These are phyloP conservation scores for Stentor coeruleus DNA, from an alignment of 73 alveolate species.

Conservation along the genomic window DNA sequence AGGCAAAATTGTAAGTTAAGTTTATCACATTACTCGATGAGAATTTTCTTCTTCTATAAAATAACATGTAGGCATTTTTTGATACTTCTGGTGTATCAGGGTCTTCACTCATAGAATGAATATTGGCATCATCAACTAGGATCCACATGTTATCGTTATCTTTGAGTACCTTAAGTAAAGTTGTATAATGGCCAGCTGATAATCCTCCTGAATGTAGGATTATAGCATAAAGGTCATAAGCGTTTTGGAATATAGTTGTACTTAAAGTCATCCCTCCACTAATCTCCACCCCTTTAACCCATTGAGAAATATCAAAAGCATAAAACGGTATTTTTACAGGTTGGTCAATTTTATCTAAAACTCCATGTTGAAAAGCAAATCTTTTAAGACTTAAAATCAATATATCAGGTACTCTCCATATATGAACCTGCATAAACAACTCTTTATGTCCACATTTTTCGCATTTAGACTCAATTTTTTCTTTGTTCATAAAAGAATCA, in stretches of 20 bases:
- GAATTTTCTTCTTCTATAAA: conserved; percentile 56
- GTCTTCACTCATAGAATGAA: conserved; percentile 16
- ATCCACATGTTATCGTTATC: conserved; percentile 51
- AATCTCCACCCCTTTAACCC: conserved; percentile 24
- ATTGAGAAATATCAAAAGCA: conserved; percentile 45
- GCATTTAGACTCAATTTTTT: conserved; percentile 26
- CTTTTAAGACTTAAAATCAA: conserved; percentile 64
- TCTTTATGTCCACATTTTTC: conserved; percentile 30
- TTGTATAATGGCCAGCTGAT: conserved; percentile 70
- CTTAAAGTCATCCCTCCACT: conserved; percentile 23
- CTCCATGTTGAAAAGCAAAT: conserved; percentile 59
- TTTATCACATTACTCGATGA: conserved; percentile 59
- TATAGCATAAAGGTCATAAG: conserved; percentile 67
- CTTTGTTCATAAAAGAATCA: conserved; percentile 34
- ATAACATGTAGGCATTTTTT: conserved; percentile 61
- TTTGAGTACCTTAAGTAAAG: conserved; percentile 32
- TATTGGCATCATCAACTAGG: conserved; percentile 55
- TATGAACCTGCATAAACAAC: conserved; percentile 29
- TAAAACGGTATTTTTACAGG: conserved; percentile 61
- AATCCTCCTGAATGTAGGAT: conserved; percentile 59
- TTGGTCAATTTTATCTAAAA: conserved; percentile 68
- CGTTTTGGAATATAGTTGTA: conserved; percentile 17
- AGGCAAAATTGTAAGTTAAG: conserved; percentile 39
- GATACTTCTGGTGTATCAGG: conserved; percentile 42
- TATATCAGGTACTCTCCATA: conserved; percentile 61